Conservation (phyloP, 1,284 basidiomycete species). For the Xanthoconium separans region DNA sequence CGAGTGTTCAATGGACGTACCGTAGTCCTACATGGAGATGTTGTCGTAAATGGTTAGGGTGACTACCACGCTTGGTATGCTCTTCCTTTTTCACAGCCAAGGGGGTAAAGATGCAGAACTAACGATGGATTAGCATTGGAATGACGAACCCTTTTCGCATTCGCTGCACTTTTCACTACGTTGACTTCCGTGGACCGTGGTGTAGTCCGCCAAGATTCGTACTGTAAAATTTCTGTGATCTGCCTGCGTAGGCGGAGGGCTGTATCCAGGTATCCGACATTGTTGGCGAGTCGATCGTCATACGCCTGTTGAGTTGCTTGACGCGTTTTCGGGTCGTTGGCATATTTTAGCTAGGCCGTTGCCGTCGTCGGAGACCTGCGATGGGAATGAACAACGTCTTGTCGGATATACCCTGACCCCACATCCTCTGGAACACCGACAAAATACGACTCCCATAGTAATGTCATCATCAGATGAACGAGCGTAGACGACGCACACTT, state of each 20-base stretch:
- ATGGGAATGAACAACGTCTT: conserved; percentile 70
- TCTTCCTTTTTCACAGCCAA: conserved; percentile 80
- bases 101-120: conserved; percentile 59
- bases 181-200: conserved; percentile 81
- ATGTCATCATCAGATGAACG: too few species aligned
- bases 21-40: conserved; percentile 71
- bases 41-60: conserved; percentile 62
- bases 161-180: conserved; percentile 65
- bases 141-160: conserved; percentile 49
- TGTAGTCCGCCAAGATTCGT: conserved; percentile 77
- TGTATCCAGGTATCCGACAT: conserved; percentile 66
- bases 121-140: background rate
- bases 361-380: conserved; percentile 39
- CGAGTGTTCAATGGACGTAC: conserved; percentile 5
- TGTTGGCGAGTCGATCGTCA: conserved; percentile 66
- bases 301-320: conserved; percentile 61
- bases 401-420: conserved; percentile 69
- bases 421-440: conserved; percentile 73
- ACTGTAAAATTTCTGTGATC: conserved; percentile 66
- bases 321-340: conserved; percentile 67
- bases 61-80: conserved; percentile 54
- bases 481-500: conserved; percentile 44
- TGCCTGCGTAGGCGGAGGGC: conserved; percentile 66
- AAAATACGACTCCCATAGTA: too few species aligned
- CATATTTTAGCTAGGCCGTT: conserved; percentile 68